A percentile compares a stretch with the other conserved stretches of the same genome.
Evolutionary conservation across 2,329 filamentous ascomycete genomes (phyloP).

Genomic region (Penicillium italicum): DNA sequence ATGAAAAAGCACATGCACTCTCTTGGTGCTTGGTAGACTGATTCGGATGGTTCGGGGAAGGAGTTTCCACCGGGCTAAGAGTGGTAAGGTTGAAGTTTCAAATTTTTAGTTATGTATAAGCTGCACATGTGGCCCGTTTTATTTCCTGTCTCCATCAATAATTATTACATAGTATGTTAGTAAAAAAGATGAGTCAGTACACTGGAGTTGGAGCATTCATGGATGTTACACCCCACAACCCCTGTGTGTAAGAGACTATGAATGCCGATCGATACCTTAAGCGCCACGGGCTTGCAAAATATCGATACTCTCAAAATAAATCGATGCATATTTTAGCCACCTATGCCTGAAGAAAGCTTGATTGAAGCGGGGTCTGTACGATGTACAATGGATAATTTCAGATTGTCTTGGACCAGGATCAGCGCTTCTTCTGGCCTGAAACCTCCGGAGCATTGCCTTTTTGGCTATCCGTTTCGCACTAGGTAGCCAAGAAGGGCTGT

Average conservation of each 20-base stretch:
- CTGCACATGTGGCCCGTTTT: too few species aligned
- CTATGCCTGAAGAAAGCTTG: conserved; percentile 7
- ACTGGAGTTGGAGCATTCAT: too few species aligned
- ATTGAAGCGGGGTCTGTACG: background rate
- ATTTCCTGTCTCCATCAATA: too few species aligned
- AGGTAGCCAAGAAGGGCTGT: conserved; percentile 2
- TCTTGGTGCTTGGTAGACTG: conserved; percentile 26
- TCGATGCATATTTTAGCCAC: conserved; percentile 3
- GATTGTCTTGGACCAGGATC: background rate
- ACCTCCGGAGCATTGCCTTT: background rate
- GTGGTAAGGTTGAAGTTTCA: background rate
- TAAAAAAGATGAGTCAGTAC: background rate
- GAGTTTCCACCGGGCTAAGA: background rate
- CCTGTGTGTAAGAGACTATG: background rate
- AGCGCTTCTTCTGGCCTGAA: background rate
- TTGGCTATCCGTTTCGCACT: conserved; percentile 8
- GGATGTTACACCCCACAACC: background rate
- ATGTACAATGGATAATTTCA: background rate
- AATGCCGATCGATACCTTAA: conserved; percentile 18
- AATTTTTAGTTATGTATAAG: background rate
- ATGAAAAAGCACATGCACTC: conserved; percentile 25
- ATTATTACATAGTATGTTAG: too few species aligned
- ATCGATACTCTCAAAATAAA: background rate
- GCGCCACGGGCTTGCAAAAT: conserved; percentile 10
- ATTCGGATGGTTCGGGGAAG: background rate